phyloP scores from a whole-genome alignment of 345 rosid species.

The Raphanus sativus region DNA sequence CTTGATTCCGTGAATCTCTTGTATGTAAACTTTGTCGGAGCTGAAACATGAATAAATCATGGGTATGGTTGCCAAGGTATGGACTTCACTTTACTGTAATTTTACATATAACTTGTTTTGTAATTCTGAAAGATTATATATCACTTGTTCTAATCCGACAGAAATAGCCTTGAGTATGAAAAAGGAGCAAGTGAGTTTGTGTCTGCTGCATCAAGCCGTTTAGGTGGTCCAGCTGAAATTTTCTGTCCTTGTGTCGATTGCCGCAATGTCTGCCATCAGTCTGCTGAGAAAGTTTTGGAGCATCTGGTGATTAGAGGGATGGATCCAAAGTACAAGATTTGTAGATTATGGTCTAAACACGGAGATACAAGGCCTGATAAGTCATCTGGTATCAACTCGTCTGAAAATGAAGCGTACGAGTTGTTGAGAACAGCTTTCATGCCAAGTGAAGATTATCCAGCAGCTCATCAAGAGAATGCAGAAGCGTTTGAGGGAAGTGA shows the following conservation, averaged over 20 bases:
- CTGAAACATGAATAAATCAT: not conserved
- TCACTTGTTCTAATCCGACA: no score
- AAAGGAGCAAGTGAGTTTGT: no score
- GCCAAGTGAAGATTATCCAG: not conserved
- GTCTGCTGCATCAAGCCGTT: no score
- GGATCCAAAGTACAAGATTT: not conserved
- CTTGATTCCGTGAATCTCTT: not conserved
- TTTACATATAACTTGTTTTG: no score
- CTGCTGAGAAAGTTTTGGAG: not conserved
- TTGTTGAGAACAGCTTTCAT: not conserved
- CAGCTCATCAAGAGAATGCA: not conserved
- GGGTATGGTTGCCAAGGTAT: not conserved
- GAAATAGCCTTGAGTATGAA: no score
- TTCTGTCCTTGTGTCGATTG: not conserved
- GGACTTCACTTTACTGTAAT: not conserved
- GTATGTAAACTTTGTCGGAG: not conserved
- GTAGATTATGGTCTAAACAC: not conserved
- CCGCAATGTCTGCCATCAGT: not conserved
- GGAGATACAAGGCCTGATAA: no score
- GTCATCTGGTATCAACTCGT: no score
- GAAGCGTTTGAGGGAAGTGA: not conserved
- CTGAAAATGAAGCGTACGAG: not conserved
- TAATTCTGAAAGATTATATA: no score
- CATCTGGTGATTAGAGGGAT: no score
- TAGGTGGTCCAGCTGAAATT: no score